Evolutionary conservation across 306 rosid species (phyloP).

Genomic region (Phaseolus lunatus): DNA sequence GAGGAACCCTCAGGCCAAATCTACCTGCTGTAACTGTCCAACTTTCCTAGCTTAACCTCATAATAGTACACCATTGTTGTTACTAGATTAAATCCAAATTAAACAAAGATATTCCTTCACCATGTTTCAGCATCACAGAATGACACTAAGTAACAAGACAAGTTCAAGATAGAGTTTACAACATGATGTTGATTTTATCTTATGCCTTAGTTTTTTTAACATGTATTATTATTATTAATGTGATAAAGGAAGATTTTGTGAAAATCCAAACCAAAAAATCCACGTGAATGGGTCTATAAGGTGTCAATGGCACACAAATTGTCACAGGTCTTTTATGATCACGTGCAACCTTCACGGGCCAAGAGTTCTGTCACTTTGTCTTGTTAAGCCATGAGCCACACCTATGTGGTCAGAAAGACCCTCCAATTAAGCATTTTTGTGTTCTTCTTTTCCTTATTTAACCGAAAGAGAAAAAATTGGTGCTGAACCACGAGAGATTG

Average conservation of each 20-base stretch:
- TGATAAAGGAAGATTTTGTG: constrained; percentile 50
- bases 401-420: constrained; percentile 44
- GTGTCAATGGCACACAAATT: constrained; percentile 85
- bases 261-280: constrained; percentile 47
- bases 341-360: constrained; percentile 99
- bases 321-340: constrained; percentile 84
- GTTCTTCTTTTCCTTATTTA: constrained; percentile 27
- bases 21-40: constrained; percentile 42
- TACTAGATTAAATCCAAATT: constrained; percentile 12
- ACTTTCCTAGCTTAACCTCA: constrained; percentile 35
- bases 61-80: not conserved
- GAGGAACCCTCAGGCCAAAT: constrained; percentile 23
- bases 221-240: not conserved
- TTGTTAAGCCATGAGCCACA: constrained; percentile 54
- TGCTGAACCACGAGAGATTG: not conserved
- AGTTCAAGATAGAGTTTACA: not conserved
- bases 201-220: not conserved
- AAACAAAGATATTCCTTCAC: constrained; percentile 29
- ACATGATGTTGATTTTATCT: not conserved
- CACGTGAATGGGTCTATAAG: constrained; percentile 96
- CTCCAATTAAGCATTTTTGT: constrained; percentile 19
- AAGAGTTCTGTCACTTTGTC: constrained; percentile 63
- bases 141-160: not conserved
- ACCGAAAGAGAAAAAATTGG: constrained; percentile 15
- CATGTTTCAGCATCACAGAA: constrained; percentile 13